These are phyloP conservation scores for Sisymbrium irio DNA, from an alignment of 345 rosid species.

Conservation along the genomic window DNA sequence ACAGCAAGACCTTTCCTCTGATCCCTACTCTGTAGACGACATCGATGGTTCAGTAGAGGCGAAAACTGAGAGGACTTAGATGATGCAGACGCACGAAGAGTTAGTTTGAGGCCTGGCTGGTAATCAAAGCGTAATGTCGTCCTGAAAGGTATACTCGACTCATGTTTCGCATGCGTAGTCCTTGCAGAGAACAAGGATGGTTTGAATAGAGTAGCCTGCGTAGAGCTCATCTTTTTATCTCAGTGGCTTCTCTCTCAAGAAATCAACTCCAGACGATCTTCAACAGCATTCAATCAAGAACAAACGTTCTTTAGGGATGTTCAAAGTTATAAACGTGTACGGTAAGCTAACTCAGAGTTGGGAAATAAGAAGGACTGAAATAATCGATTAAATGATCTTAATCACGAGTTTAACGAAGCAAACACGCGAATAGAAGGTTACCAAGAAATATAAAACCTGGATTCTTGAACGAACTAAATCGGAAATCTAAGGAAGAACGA, in stretches of 20 bases:
- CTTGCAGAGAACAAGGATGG: slow-evolving; percentile 12
- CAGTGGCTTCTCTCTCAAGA: background rate
- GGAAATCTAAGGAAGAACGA: background rate
- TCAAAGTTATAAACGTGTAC: background rate
- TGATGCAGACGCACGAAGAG: slow-evolving; percentile 10
- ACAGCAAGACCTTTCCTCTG: slow-evolving; percentile 33
- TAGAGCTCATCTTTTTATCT: slow-evolving; percentile 17
- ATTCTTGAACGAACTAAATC: too few species aligned
- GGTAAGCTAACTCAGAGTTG: background rate
- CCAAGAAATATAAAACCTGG: slow-evolving; percentile 2
- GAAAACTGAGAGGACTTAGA: slow-evolving; percentile 14
- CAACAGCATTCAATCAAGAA: background rate
- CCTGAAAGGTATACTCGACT: background rate
- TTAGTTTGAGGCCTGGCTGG: slow-evolving; percentile 11
- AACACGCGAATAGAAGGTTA: background rate
- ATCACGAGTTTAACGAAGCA: background rate
- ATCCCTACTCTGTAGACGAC: slow-evolving; percentile 8
- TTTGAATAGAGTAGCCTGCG: slow-evolving; percentile 12
- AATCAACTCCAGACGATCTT: slow-evolving; percentile 8
- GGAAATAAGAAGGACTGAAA: background rate
- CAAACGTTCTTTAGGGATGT: background rate
- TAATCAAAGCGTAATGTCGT: slow-evolving; percentile 3
- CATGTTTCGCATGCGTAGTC: background rate
- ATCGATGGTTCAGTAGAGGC: slow-evolving; percentile 24
- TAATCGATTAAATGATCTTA: background rate